Percentiles rank a stretch among this genome's conserved stretches.
phyloP scores from a whole-genome alignment of 2,329 filamentous ascomycete species.

The Hypoxylon sp. region DNA sequence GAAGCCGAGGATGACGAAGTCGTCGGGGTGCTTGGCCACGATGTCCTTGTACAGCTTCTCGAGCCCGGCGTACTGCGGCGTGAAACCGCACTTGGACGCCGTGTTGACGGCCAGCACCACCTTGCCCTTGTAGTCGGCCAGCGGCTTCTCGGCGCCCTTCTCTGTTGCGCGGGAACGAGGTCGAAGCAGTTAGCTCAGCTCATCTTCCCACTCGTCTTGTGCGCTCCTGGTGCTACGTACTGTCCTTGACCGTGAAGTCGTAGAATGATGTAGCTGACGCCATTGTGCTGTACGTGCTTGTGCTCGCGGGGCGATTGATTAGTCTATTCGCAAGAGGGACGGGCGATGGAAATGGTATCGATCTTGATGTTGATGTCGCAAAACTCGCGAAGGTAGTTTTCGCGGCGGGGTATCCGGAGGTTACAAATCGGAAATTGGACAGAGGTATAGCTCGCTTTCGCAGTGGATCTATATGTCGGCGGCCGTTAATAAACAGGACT shows the following conservation, averaged over 20 bases:
- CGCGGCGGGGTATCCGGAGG: constrained; percentile 35
- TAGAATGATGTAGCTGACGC: constrained; percentile 76
- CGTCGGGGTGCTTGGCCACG: constrained; percentile 71
- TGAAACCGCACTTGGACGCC: constrained; percentile 98
- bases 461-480: neutral
- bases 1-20: constrained; percentile 91
- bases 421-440: constrained; percentile 29
- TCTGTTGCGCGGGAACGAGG: too few relatives aligned
- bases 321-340: constrained; percentile 9
- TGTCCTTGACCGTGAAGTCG: constrained; percentile 85
- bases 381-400: constrained; percentile 29
- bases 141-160: constrained; percentile 74
- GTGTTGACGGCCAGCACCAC: constrained; percentile 97
- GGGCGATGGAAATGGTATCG: constrained; percentile 9
- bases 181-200: constrained; percentile 20
- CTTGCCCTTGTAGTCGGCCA: constrained; percentile 82
- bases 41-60: constrained; percentile 88
- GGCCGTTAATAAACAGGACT: neutral
- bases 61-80: constrained; percentile 89
- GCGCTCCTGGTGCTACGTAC: constrained; percentile 56
- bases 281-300: constrained; percentile 56
- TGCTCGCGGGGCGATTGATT: constrained; percentile 3
- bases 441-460: constrained; percentile 21
- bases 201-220: neutral
- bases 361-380: constrained; percentile 24